phyloP scores from a whole-genome alignment of 1,284 basidiomycete species.

The Leccinum colubrinum region DNA sequence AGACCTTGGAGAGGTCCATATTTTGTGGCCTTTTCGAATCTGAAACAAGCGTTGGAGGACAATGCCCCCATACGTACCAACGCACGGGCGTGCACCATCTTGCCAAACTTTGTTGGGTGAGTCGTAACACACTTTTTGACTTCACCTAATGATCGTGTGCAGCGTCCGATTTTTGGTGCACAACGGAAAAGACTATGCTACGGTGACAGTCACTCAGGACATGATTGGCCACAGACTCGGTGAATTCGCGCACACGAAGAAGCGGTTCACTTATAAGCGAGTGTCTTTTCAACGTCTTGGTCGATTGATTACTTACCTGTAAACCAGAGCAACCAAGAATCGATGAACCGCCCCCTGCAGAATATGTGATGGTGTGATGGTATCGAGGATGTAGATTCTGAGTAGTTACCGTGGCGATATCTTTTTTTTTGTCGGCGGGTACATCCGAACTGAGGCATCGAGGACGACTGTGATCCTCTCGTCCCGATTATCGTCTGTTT shows the following conservation, averaged over 20 bases:
- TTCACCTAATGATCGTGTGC: neutral
- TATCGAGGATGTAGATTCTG: neutral
- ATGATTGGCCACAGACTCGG: conserved; percentile 99
- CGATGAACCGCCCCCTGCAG: conserved; percentile 13
- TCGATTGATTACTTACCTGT: conserved; percentile 1
- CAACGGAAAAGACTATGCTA: conserved; percentile 90
- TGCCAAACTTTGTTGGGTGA: conserved; percentile 93
- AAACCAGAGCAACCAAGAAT: conserved; percentile 28
- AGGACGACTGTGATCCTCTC: neutral
- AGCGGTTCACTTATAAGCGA: conserved; percentile 74
- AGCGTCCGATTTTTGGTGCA: conserved; percentile 90
- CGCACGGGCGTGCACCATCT: conserved; percentile 88
- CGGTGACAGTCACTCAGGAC: conserved; percentile 88
- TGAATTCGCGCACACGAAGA: conserved; percentile 90
- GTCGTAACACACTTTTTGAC: neutral
- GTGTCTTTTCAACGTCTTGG: conserved; percentile 29
- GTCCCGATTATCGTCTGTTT: neutral
- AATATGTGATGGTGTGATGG: neutral
- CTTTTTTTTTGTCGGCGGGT: conserved; percentile 19
- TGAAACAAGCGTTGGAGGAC: conserved; percentile 80
- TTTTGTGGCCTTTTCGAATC: conserved; percentile 92
- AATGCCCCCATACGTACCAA: conserved; percentile 89
- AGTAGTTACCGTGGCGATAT: conserved; percentile 32
- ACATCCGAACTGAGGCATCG: conserved; percentile 25
- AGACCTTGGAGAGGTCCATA: conserved; percentile 71